Evolutionary conservation across 163 green algal species (phyloP), one percentile per base, ranked within the genome.

Genomic region (Chloromonas sp.): DNA sequence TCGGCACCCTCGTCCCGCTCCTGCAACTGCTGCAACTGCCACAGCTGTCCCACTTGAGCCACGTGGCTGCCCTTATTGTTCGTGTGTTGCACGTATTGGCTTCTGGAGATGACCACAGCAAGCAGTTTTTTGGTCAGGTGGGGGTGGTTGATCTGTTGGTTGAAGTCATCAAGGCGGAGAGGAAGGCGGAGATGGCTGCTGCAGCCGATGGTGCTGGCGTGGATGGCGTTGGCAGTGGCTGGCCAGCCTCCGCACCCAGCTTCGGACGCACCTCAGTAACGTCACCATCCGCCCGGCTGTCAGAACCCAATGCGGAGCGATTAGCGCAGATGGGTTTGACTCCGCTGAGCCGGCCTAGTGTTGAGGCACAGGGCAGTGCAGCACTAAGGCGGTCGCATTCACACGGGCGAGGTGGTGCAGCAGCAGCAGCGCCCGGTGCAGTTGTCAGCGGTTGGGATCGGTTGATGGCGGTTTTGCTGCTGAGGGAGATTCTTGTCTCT

Each of bases 1-100:
- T 61, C 36, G 77, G 77, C 15, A 81, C 77, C 1, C 77, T 81
- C 1, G 77, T 81, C 8, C 81, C 81, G n/a, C 61, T 84, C 13
- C 15, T 84, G 70, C 81, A 84, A n/a, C 11, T 84, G 81, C 15
- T 79, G 15, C 58, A 76, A 15, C 81, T 80, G 1, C 81, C 81
- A 11, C 57, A 78, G 3, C 14, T 58, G 1, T 14, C 62, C 5
- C 2, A 76, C 1, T 2, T 84, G 62, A 57, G 81, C 60, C 81
- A 84, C 81, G 79, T 84, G 3, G 57, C 71, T 3, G 81, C 81
- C 13, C 70, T 84, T 61, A 62, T 78, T 3, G 79, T 76, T 8
- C 62, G 81, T 3, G 70, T 14, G 60, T 57, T 84, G 61, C 81
- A 84, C 13, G 81, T 84, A 14, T 14, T 84, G 81, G 60, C 71